Evolutionary conservation across 2,329 filamentous ascomycete genomes (phyloP).

Genomic region (Cercospora sesami): DNA sequence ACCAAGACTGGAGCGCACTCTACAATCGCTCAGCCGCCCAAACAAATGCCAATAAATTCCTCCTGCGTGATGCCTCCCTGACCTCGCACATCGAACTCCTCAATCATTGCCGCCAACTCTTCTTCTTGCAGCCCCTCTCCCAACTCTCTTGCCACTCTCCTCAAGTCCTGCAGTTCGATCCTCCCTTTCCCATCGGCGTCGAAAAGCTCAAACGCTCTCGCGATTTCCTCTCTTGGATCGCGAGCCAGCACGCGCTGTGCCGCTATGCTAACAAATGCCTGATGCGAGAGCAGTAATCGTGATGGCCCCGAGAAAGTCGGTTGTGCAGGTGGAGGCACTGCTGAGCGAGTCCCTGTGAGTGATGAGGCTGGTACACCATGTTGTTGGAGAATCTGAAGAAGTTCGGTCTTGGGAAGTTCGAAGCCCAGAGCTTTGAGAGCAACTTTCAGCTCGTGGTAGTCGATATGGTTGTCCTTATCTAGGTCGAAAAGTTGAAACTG

Average conservation of each 20-base stretch:
- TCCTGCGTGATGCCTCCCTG: constrained; percentile 72
- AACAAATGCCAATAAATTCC: constrained; percentile 66
- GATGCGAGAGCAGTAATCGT: constrained; percentile 70
- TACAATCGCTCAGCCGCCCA: constrained; percentile 41
- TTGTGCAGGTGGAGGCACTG: constrained; percentile 19
- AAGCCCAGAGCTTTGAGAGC: constrained; percentile 94
- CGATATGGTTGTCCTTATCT: constrained; percentile 89
- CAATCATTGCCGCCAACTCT: constrained; percentile 93
- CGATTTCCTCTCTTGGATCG: constrained; percentile 86
- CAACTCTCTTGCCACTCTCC: constrained; percentile 82
- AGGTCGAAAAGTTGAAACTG: constrained; percentile 95
- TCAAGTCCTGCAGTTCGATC: constrained; percentile 84
- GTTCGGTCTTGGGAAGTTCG: constrained; percentile 81
- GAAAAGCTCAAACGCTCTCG: constrained; percentile 88
- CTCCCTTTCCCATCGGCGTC: constrained; percentile 89
- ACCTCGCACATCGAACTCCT: constrained; percentile 93
- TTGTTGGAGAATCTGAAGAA: constrained; percentile 75
- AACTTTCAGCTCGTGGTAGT: constrained; percentile 98
- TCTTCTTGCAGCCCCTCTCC: constrained; percentile 92
- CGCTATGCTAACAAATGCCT: constrained; percentile 70
- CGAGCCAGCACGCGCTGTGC: constrained; percentile 77
- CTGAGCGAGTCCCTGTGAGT: constrained; percentile 41
- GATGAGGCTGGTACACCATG: constrained; percentile 64
- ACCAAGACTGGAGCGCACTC: background rate
- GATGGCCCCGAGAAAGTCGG: constrained; percentile 47